Evolutionary conservation across 768 basidiomycete genomes (phyloP).

Genomic region (Suillus weaverae): DNA sequence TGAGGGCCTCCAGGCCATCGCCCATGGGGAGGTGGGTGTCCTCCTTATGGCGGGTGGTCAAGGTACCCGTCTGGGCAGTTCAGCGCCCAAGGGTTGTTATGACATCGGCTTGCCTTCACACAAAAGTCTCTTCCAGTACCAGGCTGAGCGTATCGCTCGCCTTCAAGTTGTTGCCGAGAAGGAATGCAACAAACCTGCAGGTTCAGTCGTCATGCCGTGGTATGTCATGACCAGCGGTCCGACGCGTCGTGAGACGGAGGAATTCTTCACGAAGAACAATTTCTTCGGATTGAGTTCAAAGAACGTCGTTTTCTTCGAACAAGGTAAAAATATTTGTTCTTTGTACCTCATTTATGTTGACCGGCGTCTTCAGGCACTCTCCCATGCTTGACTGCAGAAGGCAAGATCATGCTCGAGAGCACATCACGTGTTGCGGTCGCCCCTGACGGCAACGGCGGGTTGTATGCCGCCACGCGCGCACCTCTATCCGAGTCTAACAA

Average conservation of each 20-base stretch:
- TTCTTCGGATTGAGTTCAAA: conserved; percentile 81
- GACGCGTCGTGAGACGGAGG: conserved; percentile 83
- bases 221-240: conserved; percentile 99
- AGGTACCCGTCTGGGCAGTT: conserved; percentile 90
- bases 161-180: conserved; percentile 76
- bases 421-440: conserved; percentile 85
- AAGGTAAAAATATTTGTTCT: conserved; percentile 58
- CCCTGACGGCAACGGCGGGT: conserved; percentile 96
- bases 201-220: conserved; percentile 84
- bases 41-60: conserved; percentile 98
- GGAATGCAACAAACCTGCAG: conserved; percentile 48
- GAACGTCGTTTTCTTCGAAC: conserved; percentile 93
- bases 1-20: conserved; percentile 79
- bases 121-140: conserved; percentile 93
- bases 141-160: conserved; percentile 92
- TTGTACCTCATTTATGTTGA: background rate
- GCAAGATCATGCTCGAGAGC: conserved; percentile 87
- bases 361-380: conserved; percentile 69
- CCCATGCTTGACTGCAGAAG: conserved; percentile 92
- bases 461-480: conserved; percentile 89
- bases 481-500: conserved; percentile 63
- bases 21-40: conserved; percentile 85
- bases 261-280: conserved; percentile 72
- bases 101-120: conserved; percentile 93
- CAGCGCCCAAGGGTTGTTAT: conserved; percentile 95